Evolutionary conservation across 2,329 filamentous ascomycete genomes (phyloP), one percentile per base, ranked within the genome.

Genomic region (Exophiala mesophila): DNA sequence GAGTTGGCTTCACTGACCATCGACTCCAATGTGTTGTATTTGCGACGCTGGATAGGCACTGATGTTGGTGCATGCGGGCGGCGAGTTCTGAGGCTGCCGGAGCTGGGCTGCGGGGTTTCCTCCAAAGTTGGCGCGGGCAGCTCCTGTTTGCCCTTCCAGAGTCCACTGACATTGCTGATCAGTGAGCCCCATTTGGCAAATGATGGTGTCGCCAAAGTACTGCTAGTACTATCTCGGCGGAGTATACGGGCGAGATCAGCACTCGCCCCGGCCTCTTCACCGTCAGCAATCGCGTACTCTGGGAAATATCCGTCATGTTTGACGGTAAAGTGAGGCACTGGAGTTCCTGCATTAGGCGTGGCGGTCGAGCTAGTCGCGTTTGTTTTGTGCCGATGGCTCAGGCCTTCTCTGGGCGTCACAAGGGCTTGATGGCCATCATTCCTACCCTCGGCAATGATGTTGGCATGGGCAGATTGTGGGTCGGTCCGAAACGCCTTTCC

Each of bases 161-260:
- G 68, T 2, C 68, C 53, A 24, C 47, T 52, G 6, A 56, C 47
- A 30, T 53, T 69, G 44, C 72, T 77, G 52, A 77, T 70, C 34
- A 79, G 61, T 23, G 69, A 74, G 15, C 74, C 73, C 76, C 75
- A 79, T 23, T 70, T 70, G 42, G 71, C 73, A 15, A 71, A 70
- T 16, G 71, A 64, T 39, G 66, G 70, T 44, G 67, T 70, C 35
- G 65, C 61, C 36, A 64, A 64, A 46, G 66, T 57, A 28, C 67
- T 63, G 5, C 70, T 72, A 39, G 68, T 77, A 43, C 73, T 69
- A 41, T 71, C 74, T 54, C 74, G 65, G 39, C 72, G 69, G 36
- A 80, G 57, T 20, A 69, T 76, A 40, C 72, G 68, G 47, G 76
- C 65, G 18, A 80, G 55, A 43, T 73, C 78, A 32, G 71, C 67